Conservation (phyloP, 2,329 filamentous ascomycete species). For the Beauveria sp. region DNA sequence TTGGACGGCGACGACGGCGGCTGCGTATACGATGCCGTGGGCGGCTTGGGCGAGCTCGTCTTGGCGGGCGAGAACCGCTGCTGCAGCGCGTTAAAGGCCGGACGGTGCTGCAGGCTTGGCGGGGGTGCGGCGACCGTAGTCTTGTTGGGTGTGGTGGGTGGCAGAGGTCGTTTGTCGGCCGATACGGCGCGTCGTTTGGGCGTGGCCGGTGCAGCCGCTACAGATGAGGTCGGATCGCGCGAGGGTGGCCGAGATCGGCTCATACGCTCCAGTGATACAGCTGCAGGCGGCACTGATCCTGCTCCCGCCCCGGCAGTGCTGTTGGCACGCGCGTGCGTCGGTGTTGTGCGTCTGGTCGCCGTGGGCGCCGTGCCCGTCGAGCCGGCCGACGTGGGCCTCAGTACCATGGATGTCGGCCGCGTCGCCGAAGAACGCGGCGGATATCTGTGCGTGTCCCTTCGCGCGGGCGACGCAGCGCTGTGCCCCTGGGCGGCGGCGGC, state of each 20-base stretch:
- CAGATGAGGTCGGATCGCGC: conserved; percentile 16
- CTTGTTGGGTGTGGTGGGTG: conserved; percentile 13
- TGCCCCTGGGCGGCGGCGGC: neutral
- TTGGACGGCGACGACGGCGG: conserved; percentile 48
- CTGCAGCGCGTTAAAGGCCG: conserved; percentile 55
- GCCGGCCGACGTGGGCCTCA: conserved; percentile 18
- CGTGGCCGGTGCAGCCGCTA: conserved; percentile 13
- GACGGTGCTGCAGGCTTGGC: conserved; percentile 36
- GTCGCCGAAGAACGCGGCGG: conserved; percentile 25
- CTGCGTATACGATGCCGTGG: conserved; percentile 47
- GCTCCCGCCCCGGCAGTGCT: conserved; percentile 18
- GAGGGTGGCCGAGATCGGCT: conserved; percentile 25
- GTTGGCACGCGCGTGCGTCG: conserved; percentile 25
- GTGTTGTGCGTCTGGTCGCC: conserved; percentile 23
- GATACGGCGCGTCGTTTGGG: conserved; percentile 16
- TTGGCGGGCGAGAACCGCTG: conserved; percentile 63
- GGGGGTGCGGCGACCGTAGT: conserved; percentile 14
- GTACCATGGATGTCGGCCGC: conserved; percentile 14
- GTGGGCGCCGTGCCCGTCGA: conserved; percentile 16
- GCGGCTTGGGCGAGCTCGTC: conserved; percentile 48
- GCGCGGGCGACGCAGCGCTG: conserved; percentile 13
- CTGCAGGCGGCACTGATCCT: neutral
- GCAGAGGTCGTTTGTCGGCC: conserved; percentile 15
- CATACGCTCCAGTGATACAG: conserved; percentile 14
- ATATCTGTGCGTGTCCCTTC: conserved; percentile 22